Base-by-base conservation (phyloP, 2,329 filamentous ascomycete species). In the Monilinia aucupariae region DNA sequence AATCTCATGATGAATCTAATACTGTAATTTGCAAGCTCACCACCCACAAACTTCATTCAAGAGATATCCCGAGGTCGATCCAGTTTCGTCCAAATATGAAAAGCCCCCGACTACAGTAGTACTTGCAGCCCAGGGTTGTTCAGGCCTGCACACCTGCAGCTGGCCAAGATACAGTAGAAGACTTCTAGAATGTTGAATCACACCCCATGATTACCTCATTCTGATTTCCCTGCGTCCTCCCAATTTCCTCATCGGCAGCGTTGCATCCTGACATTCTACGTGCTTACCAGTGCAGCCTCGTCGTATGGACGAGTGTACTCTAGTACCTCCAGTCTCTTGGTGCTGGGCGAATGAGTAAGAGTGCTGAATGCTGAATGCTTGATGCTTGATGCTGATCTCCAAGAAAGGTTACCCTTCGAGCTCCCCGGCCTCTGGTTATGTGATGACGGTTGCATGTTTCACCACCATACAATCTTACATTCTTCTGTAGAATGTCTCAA, bases 401-500 rank as follows among this genome's bases (percentile, higher is more conserved):
- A 45, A 56, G 45, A 32, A 27, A 45, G 37, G 37, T 32, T 15
- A 43, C 27, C 43, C n/a, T 30, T n/a, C 37, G 27, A 54, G 37
- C 52, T 43, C 15, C 45, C 27, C 34, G 8, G 34, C 25, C 30
- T 32, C 51, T 39, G 37, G 41, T 61, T 60, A 51, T 55, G 54
- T 56, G 54, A 56, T 47, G 53, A 45, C 45, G 39, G 54, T 47
- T 56, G 54, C n/a, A 47, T 45, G 27, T 45, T 56, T 39, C 53
- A 56, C 53, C 39, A 32, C 53, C 27, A 47, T 55, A 45, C 53
- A 32, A 22, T 34, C 39, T 45, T 27, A 34, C 39, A 56, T 56
- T 56, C n/a, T 41, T 56, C n/a, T 56, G 22, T 41, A 49, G 50
- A 56, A 62, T 62, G 59, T 62, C 59, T 62, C 45, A 62, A 62